Evolutionary conservation across 108 stramenopile genomes (phyloP), one percentile per base, ranked within the genome.

Genomic region (Skeletonema costatum): DNA sequence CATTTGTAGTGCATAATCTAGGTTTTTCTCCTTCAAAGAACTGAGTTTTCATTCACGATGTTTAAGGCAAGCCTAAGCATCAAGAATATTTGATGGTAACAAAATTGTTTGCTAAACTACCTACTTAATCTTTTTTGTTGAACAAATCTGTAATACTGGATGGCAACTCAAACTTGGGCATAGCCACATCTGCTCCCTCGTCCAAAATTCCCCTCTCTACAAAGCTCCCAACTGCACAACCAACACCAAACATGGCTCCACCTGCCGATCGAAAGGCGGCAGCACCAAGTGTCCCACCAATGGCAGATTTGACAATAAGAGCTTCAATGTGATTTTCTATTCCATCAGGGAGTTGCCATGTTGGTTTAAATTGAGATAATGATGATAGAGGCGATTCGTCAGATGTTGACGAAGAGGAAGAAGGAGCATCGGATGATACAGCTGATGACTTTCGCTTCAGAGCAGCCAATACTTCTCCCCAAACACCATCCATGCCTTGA

Each of bases 401-500:
- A 33, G 29, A 36, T 51, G 70, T 71, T 42, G 30, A 66, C 36
- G 78, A 64, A 33, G 78, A 59, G 11, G 71, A 66, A 19, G 51
- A 29, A n/a, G 74, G 17, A 38, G 33, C 0, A 39, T 11, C 32
- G 21, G 5, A 35, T 1, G 33, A 8, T 8, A 21, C 32, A 35
- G 35, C 30, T 33, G 19, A 19, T 29, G 63, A 39, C 36, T 56
- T 56, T 44, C 81, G 82, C 74, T 83, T 79, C n/a, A 96, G 83
- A 39, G 92, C 80, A 10, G 61, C 77, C 76, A 90, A 73, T 29
- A 96, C 89, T 68, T 96, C 93, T 35, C 61, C 77, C 93, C 94
- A 96, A 60, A 96, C 95, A 33, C 88, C 85, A 71, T 95, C 90
- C 93, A 97, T 97, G 12, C 70, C 76, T 85, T 97, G 97, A 78